phyloP scores from a whole-genome alignment of 768 basidiomycete genomes.

The Pleurotus eryngii region DNA sequence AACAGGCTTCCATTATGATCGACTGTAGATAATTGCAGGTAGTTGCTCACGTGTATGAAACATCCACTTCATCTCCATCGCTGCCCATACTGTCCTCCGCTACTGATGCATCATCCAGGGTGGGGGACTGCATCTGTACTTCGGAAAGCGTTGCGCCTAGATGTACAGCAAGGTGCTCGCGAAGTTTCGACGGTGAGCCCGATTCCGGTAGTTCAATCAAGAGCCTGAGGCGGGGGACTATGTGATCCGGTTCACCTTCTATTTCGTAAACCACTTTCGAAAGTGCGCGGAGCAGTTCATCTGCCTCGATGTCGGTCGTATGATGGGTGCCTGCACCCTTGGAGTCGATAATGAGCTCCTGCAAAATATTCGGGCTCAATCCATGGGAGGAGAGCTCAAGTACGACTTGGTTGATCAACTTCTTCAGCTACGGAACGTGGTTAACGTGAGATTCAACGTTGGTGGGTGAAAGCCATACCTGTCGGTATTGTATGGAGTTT shows the following conservation, averaged over 20 bases:
- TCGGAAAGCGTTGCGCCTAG: no score
- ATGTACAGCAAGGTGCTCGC: no score
- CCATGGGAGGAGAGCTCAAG: conserved; percentile 74
- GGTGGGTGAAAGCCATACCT: conserved; percentile 48
- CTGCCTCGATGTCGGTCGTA: conserved; percentile 3
- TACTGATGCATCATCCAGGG: no score
- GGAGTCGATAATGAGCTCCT: conserved; percentile 30
- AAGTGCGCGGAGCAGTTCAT: conserved; percentile 4
- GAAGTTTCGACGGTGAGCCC: conserved; percentile 11
- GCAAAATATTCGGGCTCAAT: conserved; percentile 45
- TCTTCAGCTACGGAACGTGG: conserved; percentile 71
- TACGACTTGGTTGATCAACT: conserved; percentile 81
- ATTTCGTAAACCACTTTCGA: conserved; percentile 57
- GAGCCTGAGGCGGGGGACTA: conserved; percentile 58
- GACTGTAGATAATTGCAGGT: conserved; percentile 2
- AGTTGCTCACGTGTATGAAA: neutral
- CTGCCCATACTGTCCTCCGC: no score
- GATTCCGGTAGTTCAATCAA: conserved; percentile 31
- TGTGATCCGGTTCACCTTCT: conserved; percentile 37
- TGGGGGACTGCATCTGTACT: no score
- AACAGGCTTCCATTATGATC: neutral
- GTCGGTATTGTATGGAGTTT: conserved; percentile 81
- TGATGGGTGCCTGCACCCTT: neutral
- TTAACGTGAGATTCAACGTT: no score
- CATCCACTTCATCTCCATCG: no score